Evolutionary conservation across 2,329 filamentous ascomycete species (phyloP).

Genomic region (Mycosphaerelloides madeirae): DNA sequence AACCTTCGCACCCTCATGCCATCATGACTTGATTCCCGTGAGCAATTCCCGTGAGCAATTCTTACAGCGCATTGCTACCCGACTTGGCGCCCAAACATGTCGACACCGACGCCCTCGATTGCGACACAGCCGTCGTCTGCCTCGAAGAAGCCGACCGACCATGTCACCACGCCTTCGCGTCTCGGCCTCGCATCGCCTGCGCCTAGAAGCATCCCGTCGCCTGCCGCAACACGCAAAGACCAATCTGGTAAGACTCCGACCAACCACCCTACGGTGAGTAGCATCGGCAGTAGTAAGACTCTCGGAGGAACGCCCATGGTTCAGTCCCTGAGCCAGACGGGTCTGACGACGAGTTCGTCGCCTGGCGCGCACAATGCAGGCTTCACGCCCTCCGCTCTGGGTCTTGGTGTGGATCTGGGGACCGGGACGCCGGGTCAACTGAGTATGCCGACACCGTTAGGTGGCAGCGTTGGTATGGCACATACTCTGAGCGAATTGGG

Average conservation of each 20-base stretch:
- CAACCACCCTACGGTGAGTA: conserved; percentile 28
- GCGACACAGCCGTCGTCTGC: conserved; percentile 22
- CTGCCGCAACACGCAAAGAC: conserved; percentile 25
- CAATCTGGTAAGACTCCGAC: conserved; percentile 37
- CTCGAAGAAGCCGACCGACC: conserved; percentile 26
- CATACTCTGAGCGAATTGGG: conserved; percentile 40
- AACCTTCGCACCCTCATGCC: background rate
- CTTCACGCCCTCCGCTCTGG: conserved; percentile 26
- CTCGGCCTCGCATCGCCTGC: conserved; percentile 40
- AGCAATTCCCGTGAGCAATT: no score
- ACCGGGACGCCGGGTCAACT: conserved; percentile 40
- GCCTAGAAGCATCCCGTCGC: conserved; percentile 27
- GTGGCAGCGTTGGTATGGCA: conserved; percentile 40
- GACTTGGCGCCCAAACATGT: conserved; percentile 13
- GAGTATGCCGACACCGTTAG: conserved; percentile 28
- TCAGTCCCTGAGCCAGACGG: conserved; percentile 28
- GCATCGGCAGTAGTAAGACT: conserved; percentile 27
- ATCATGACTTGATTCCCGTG: background rate
- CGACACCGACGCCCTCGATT: conserved; percentile 24
- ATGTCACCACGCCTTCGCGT: conserved; percentile 35
- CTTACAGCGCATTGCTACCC: no score
- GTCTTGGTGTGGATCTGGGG: conserved; percentile 28
- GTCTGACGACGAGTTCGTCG: conserved; percentile 21
- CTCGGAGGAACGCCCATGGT: conserved; percentile 32
- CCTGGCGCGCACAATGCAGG: conserved; percentile 21